These are phyloP conservation scores for Cochlearia excelsa DNA, from an alignment of 345 rosid species.

Conservation along the genomic window DNA sequence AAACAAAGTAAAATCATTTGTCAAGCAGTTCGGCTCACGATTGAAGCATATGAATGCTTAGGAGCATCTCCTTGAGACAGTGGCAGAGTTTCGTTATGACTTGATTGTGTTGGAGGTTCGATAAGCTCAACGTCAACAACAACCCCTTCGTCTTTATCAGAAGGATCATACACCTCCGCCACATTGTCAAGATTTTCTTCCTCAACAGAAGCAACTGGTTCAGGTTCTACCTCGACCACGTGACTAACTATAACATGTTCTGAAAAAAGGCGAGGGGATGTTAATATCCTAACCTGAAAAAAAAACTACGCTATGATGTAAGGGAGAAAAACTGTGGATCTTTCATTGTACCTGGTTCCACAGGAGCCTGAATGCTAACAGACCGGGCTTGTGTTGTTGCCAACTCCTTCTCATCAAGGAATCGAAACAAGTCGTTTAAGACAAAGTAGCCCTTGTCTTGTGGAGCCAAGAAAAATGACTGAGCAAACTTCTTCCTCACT, in stretches of 20 bases:
- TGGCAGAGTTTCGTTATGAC: conserved; percentile 37
- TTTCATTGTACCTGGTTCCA: conserved; percentile 46
- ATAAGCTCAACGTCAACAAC: conserved; percentile 34
- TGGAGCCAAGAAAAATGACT: conserved; percentile 88
- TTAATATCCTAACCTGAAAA: conserved; percentile 3
- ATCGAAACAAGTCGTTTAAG: conserved; percentile 80
- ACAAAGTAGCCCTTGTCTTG: conserved; percentile 91
- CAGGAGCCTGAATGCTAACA: conserved; percentile 31
- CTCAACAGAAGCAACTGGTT: conserved; percentile 37
- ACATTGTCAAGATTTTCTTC: conserved; percentile 37
- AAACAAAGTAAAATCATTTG: not conserved
- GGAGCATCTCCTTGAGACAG: conserved; percentile 57
- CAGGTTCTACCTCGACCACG: conserved; percentile 26
- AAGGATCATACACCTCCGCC: conserved; percentile 39
- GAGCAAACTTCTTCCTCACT: conserved; percentile 73
- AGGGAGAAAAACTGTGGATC: not conserved
- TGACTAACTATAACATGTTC: conserved; percentile 31
- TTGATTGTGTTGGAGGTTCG: conserved; percentile 36
- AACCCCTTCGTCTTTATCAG: conserved; percentile 49
- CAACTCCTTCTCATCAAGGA: conserved; percentile 58
- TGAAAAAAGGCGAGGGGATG: conserved; percentile 1
- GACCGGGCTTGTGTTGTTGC: conserved; percentile 30
- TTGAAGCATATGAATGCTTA: conserved; percentile 48
- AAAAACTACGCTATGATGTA: too few relatives aligned
- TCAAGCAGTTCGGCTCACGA: conserved; percentile 48